Evolutionary conservation across 129 eudicot species (phyloP).

Genomic region (Chrysanthemum makinoi): DNA sequence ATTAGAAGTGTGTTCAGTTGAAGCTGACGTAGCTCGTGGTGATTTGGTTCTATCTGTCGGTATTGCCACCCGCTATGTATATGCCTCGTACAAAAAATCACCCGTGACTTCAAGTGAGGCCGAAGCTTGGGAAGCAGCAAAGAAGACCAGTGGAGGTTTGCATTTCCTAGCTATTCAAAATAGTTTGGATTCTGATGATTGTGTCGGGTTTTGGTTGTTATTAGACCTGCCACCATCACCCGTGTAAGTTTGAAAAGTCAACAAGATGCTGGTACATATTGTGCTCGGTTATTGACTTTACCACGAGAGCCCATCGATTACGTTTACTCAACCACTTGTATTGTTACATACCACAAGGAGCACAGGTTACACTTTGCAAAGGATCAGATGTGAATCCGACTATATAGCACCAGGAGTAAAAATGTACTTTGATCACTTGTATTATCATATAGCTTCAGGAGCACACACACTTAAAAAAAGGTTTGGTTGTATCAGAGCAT

Average conservation of each 20-base stretch:
- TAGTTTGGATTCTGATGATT: constrained; percentile 78
- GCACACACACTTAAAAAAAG: not conserved
- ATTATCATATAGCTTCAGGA: not conserved
- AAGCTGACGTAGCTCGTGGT: constrained; percentile 65
- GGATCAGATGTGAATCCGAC: not conserved
- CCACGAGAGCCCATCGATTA: no score
- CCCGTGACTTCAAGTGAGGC: constrained; percentile 66
- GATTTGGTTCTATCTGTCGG: constrained; percentile 72
- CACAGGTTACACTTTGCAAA: not conserved
- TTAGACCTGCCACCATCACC: constrained; percentile 90
- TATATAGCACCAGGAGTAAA: not conserved
- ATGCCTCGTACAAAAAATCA: constrained; percentile 82
- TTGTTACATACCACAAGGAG: constrained; percentile 10
- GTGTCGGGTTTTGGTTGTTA: constrained; percentile 94
- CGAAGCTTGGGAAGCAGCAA: constrained; percentile 99
- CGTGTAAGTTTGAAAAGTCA: constrained; percentile 33
- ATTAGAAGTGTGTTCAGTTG: constrained; percentile 82
- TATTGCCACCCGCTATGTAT: constrained; percentile 70
- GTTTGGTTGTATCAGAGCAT: not conserved
- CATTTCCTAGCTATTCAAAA: constrained; percentile 93
- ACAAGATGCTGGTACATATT: no score
- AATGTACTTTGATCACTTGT: not conserved
- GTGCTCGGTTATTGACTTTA: no score
- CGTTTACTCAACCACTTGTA: not conserved
- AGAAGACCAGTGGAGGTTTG: constrained; percentile 77